phyloP scores from a whole-genome alignment of 192 early-diverging fungal genomes.

The Allomyces javanicus region DNA sequence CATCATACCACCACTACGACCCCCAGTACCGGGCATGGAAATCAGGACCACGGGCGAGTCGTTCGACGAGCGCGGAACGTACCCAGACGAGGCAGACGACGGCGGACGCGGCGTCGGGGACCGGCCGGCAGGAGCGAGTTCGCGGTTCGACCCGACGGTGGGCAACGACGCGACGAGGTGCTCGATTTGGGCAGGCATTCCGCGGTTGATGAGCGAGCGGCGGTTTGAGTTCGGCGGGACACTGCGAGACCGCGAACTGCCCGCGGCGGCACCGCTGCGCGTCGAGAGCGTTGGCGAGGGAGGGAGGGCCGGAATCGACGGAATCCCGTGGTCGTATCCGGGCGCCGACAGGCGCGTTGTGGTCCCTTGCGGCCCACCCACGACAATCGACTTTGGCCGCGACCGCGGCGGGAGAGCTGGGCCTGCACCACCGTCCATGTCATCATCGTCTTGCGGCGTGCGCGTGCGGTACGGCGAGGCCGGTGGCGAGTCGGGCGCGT shows the following conservation, averaged over 20 bases:
- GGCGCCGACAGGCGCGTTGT: too few species aligned
- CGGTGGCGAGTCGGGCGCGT: neutral
- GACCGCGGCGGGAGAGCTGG: too few species aligned
- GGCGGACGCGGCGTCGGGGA: neutral
- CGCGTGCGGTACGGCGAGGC: neutral
- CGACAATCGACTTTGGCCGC: too few species aligned
- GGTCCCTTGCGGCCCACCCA: too few species aligned
- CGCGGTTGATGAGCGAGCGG: neutral
- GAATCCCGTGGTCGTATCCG: too few species aligned
- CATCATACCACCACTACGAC: too few species aligned
- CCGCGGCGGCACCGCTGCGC: neutral
- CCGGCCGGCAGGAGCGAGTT: neutral
- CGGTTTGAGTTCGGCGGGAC: neutral
- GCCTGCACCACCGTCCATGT: neutral
- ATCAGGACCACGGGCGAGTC: too few species aligned
- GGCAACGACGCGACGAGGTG: neutral
- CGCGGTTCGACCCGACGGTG: neutral
- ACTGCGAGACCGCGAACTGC: neutral
- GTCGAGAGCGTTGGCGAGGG: neutral
- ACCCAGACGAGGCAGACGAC: neutral
- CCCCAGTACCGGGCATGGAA: too few species aligned
- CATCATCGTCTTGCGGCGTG: neutral
- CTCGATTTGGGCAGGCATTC: neutral
- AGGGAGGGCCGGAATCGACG: neutral
- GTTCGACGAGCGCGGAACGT: neutral